Evolutionary conservation across 768 basidiomycete genomes (phyloP).

Genomic region (Pleurotus tuoliensis): DNA sequence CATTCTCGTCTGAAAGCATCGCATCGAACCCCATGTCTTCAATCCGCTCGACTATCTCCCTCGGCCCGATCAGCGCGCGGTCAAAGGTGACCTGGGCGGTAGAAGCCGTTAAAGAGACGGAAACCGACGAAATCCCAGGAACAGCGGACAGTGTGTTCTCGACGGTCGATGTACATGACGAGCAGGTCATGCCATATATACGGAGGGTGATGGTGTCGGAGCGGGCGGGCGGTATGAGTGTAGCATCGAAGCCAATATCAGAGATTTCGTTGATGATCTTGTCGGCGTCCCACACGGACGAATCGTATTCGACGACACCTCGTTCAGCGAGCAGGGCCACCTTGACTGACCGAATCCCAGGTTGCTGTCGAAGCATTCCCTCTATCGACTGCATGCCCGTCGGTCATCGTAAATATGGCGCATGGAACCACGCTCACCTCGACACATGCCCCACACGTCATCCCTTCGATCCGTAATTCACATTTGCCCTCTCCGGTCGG

Average conservation of each 20-base stretch:
- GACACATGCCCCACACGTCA: constrained; percentile 89
- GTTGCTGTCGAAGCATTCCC: constrained; percentile 71
- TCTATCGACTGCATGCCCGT: constrained; percentile 64
- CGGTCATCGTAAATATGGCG: neutral
- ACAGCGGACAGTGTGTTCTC: constrained; percentile 64
- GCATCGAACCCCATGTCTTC: constrained; percentile 91
- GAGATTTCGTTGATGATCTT: constrained; percentile 85
- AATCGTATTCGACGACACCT: constrained; percentile 87
- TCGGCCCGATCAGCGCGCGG: constrained; percentile 62
- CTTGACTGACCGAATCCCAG: constrained; percentile 88
- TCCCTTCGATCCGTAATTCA: constrained; percentile 81
- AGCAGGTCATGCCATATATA: constrained; percentile 91
- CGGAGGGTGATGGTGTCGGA: constrained; percentile 70
- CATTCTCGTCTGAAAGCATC: constrained; percentile 73
- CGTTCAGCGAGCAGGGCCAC: constrained; percentile 98
- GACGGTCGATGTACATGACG: constrained; percentile 74
- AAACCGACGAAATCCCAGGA: constrained; percentile 70
- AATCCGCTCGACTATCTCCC: constrained; percentile 86
- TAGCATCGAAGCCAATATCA: constrained; percentile 90
- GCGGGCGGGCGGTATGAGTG: constrained; percentile 60
- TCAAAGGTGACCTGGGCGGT: constrained; percentile 77
- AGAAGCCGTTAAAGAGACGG: constrained; percentile 74
- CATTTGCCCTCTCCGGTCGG: constrained; percentile 46
- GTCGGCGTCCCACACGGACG: constrained; percentile 70
- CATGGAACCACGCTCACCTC: constrained; percentile 49